Conservation (phyloP, 2,329 filamentous ascomycete genomes). For the Aciculosporium take region DNA sequence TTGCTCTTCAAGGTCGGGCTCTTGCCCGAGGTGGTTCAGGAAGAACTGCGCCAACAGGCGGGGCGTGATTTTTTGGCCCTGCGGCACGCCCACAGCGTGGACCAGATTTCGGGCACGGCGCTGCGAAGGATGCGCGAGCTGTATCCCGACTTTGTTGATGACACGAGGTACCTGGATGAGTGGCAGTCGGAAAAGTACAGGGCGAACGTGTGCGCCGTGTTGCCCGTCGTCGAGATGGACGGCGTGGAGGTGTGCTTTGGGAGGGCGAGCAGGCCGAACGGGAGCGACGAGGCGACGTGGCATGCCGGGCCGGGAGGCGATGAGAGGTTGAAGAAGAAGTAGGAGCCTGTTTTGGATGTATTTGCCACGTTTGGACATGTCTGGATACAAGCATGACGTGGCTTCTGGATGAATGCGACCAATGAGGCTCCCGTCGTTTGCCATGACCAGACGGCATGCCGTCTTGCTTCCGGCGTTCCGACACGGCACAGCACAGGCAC, state of each 20-base stretch:
- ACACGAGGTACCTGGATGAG: constrained; percentile 31
- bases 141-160: constrained; percentile 40
- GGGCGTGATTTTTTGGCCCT: constrained; percentile 40
- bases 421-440: background rate
- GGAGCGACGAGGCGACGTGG: constrained; percentile 43
- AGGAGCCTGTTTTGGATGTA: too few species aligned
- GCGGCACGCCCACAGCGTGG: constrained; percentile 48
- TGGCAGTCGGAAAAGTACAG: constrained; percentile 31
- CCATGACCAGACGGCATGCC: too few species aligned
- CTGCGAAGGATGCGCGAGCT: constrained; percentile 37
- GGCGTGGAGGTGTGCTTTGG: constrained; percentile 30
- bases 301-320: constrained; percentile 34
- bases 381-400: too few species aligned
- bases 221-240: constrained; percentile 30
- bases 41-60: constrained; percentile 32
- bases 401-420: too few species aligned
- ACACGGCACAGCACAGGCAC: too few species aligned
- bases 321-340: too few species aligned
- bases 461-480: too few species aligned
- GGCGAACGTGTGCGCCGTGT: constrained; percentile 24
- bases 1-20: constrained; percentile 47
- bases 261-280: constrained; percentile 32
- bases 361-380: too few species aligned
- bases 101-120: constrained; percentile 47
- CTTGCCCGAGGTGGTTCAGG: constrained; percentile 39